Evolutionary conservation across 768 basidiomycete species (phyloP), one percentile per base, ranked within the genome.

Genomic region (Mycena rosella): DNA sequence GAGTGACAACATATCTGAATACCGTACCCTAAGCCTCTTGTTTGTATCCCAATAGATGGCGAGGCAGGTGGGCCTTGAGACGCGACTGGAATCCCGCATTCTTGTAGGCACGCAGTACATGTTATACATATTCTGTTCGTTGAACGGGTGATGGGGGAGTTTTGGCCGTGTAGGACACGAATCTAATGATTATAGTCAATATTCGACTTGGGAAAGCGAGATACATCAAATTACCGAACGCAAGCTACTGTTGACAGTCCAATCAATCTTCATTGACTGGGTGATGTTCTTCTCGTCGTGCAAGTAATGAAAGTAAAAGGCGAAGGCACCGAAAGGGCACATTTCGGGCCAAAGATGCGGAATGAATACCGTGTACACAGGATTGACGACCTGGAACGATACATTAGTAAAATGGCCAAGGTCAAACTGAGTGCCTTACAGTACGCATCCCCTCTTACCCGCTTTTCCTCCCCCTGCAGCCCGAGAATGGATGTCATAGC

Each of bases 381-480:
- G 57, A 20, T 65, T 65, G 1, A 65, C 13, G 13, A 65, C 51
- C 64, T 65, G 10, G n/a, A n/a, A 14, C 44, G 15, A 22, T 44
- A 14, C 10, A 53, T 48, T 8, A 14, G 15, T n/a, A 20, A 15
- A 13, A 18, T 30, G n/a, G n/a, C n/a, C n/a, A n/a, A n/a, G n/a
- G n/a, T 7, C n/a, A 18, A 65, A 20, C 30, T 9, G n/a, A 34
- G 8, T 20, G n/a, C 29, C 22, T 34, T 6, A 63, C 64, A 7
- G 64, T 65, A 6, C 64, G 56, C 64, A 65, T 65, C 64, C 64
- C 0, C 64, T 36, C 40, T 20, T 40, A 18, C 68, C 64, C 6
- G 73, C 53, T 77, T 77, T 44, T 78, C 76, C 49, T 78, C 75
- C 7, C 72, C 74, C 49, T 79, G 78, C 14, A 77, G 52, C 2